phyloP scores from a whole-genome alignment of 2,329 filamentous ascomycete species.

The Ilyonectria robusta region DNA sequence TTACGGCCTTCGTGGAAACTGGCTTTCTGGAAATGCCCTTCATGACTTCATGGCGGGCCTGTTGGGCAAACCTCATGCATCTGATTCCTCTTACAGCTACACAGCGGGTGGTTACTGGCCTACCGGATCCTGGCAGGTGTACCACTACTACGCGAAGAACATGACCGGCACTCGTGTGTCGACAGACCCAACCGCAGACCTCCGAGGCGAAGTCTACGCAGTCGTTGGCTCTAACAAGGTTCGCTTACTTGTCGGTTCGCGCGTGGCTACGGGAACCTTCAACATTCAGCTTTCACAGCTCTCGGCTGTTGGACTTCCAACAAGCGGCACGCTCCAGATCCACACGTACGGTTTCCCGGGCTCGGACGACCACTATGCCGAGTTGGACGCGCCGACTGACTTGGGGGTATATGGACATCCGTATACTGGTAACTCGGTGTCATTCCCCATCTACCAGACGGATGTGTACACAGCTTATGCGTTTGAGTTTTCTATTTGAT shows the following conservation, averaged over 20 bases:
- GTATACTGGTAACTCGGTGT: constrained; percentile 10
- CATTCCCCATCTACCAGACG: constrained; percentile 11
- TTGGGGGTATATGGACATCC: constrained; percentile 16
- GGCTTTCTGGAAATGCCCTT: constrained; percentile 56
- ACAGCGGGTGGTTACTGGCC: constrained; percentile 26
- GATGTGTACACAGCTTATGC: constrained; percentile 15
- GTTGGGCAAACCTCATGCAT: constrained; percentile 21
- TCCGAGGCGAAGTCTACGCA: constrained; percentile 10
- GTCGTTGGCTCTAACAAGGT: constrained; percentile 6
- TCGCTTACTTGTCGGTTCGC: constrained; percentile 9
- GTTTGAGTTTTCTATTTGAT: constrained; percentile 4
- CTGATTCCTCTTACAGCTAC: neutral
- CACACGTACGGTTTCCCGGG: constrained; percentile 18
- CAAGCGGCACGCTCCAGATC: constrained; percentile 19
- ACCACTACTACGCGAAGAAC: constrained; percentile 32
- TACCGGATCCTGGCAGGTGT: constrained; percentile 33
- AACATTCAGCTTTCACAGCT: constrained; percentile 7
- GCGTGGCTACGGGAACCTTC: constrained; percentile 13
- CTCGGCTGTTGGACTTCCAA: constrained; percentile 9
- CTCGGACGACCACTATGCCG: constrained; percentile 10
- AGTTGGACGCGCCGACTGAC: constrained; percentile 3
- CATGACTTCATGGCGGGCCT: constrained; percentile 62
- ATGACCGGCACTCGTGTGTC: constrained; percentile 14
- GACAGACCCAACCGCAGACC: constrained; percentile 14
- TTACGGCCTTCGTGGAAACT: constrained; percentile 61